Conservation (phyloP, 306 rosid species). For the Acacia melanoxylon region DNA sequence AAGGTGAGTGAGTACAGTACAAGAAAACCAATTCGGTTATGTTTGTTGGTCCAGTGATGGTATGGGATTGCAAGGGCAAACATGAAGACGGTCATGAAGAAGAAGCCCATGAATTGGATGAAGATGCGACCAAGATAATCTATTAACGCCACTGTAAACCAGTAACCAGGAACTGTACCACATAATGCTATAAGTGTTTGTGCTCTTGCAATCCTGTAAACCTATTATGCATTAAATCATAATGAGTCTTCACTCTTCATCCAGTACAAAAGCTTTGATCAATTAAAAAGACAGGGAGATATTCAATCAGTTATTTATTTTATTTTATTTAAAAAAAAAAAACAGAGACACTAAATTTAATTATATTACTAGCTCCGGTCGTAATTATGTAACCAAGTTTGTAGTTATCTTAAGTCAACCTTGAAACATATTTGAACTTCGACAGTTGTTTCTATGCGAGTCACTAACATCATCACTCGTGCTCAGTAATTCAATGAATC, state of each 20-base stretch:
- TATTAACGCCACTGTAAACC: constrained; percentile 55
- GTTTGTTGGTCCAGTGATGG: neutral
- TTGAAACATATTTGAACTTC: neutral
- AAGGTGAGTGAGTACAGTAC: neutral
- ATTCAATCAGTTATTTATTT: neutral
- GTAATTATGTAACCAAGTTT: no score
- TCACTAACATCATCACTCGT: neutral
- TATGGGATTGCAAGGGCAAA: neutral
- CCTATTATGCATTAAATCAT: neutral
- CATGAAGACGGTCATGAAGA: constrained; percentile 3
- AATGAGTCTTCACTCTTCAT: neutral
- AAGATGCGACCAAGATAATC: constrained; percentile 53
- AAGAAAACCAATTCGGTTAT: neutral
- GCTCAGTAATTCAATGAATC: neutral
- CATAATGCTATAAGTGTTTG: constrained; percentile 55
- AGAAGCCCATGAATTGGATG: constrained; percentile 33
- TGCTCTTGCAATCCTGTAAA: constrained; percentile 45
- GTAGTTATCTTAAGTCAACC: no score
- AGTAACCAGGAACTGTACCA: constrained; percentile 64
- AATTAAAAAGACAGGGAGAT: neutral
- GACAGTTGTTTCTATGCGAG: neutral
- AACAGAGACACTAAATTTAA: no score
- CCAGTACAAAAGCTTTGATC: neutral
- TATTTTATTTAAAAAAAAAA: no score
- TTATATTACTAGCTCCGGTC: no score